These are phyloP conservation scores for Quercus lobata DNA, from an alignment of 331 rosid genomes.

Conservation along the genomic window DNA sequence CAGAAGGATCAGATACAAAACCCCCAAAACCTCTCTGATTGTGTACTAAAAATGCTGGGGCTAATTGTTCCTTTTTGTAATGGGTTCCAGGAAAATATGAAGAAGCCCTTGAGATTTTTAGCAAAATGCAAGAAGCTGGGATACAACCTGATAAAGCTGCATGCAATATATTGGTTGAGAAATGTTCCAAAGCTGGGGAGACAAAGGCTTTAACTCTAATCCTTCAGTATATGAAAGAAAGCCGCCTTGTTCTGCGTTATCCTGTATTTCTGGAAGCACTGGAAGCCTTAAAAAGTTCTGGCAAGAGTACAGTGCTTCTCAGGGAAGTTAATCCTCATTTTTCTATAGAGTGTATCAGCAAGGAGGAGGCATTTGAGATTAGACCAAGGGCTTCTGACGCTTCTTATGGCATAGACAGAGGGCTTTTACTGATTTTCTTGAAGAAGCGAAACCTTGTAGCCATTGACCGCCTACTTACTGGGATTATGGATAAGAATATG, in stretches of 20 bases:
- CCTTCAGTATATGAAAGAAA: slow-evolving; percentile 69
- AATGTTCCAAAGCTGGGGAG: slow-evolving; percentile 56
- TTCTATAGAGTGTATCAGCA: slow-evolving; percentile 21
- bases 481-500: slow-evolving; percentile 43
- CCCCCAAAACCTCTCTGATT: background rate
- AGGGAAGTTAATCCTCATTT: slow-evolving; percentile 73
- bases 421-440: slow-evolving; percentile 51
- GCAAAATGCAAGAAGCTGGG: slow-evolving; percentile 75
- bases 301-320: slow-evolving; percentile 54
- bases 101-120: slow-evolving; percentile 78
- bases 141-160: slow-evolving; percentile 83
- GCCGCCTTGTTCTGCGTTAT: slow-evolving; percentile 65
- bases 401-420: slow-evolving; percentile 32
- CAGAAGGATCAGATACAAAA: background rate
- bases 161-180: slow-evolving; percentile 75
- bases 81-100: slow-evolving; percentile 56
- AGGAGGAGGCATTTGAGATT: slow-evolving; percentile 27
- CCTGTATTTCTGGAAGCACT: slow-evolving; percentile 57
- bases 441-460: slow-evolving; percentile 51
- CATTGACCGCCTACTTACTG: slow-evolving; percentile 49
- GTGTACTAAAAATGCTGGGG: background rate
- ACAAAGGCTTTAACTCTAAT: slow-evolving; percentile 40
- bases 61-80: slow-evolving; percentile 15
- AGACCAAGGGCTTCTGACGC: slow-evolving; percentile 16
- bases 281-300: slow-evolving; percentile 47